A percentile compares a stretch with the other conserved stretches of the same genome.
Conservation (phyloP, 495 filamentous ascomycete genomes). For the Schizothecium vesticola region DNA sequence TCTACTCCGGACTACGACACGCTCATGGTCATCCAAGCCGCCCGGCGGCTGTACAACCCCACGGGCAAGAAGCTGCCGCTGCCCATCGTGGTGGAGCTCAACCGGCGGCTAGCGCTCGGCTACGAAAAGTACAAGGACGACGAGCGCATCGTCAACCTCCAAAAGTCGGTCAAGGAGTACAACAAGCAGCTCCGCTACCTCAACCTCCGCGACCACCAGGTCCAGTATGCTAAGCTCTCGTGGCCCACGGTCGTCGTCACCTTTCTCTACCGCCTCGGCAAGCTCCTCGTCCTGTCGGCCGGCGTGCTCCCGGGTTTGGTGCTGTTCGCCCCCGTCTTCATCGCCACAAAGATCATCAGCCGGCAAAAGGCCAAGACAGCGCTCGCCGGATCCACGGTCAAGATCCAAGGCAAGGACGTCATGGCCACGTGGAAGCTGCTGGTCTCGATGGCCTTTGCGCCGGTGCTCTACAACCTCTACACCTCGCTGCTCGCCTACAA, state of each 20-base stretch:
- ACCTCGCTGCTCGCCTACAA: conserved; percentile 66
- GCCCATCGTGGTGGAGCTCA: conserved; percentile 92
- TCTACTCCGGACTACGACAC: conserved; percentile 95
- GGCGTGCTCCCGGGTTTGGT: conserved; percentile 82
- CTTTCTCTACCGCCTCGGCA: conserved; percentile 72
- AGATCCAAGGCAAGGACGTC: conserved; percentile 88
- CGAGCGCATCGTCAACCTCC: conserved; percentile 71
- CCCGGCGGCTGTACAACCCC: conserved; percentile 86
- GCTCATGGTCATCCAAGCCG: conserved; percentile 96
- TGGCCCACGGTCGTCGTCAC: conserved; percentile 67
- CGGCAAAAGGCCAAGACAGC: conserved; percentile 85
- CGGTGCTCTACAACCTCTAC: conserved; percentile 78
- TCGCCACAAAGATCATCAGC: conserved; percentile 84
- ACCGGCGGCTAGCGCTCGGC: conserved; percentile 84
- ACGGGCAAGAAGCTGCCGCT: conserved; percentile 91
- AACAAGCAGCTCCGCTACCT: conserved; percentile 82
- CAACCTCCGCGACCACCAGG: conserved; percentile 89
- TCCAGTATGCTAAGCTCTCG: conserved; percentile 83
- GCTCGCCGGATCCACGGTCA: conserved; percentile 86
- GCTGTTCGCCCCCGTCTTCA: conserved; percentile 88
- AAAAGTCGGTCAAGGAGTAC: conserved; percentile 75
- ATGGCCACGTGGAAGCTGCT: conserved; percentile 99
- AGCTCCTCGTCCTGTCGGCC: conserved; percentile 68
- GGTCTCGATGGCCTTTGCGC: conserved; percentile 82
- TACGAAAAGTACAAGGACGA: conserved; percentile 93